Evolutionary conservation across 164 flowering plant species (phyloP), one percentile per base, ranked within the genome.

Genomic region (Cinnamomum chago): DNA sequence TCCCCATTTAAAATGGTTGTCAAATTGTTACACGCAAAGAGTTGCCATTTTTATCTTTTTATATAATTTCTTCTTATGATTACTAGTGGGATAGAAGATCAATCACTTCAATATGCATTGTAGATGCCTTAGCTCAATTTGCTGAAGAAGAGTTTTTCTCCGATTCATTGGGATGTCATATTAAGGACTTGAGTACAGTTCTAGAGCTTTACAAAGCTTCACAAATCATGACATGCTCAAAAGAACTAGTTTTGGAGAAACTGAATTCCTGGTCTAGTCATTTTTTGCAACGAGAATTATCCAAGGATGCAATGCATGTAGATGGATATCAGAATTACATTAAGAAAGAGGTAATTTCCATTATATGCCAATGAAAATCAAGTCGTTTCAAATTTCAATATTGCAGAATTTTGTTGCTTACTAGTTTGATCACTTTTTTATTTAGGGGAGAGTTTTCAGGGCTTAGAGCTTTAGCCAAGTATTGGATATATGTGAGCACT

Each of bases 151-250:
- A 72, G 2, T 10, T 25, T 28, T 81, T 77, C 72, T 75, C 62
- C 60, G 64, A 69, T 30, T 71, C 74, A 12, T 9, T 69, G 70
- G 81, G 55, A 75, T 78, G 77, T 24, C 50, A 66, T 67, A 47
- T 33, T 2, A 68, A 60, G 11, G 77, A 66, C 73, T 18, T 60
- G 64, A 28, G 67, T 75, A 62, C 80, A 22, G 35, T 82, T 40
- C 67, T 84, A 52, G 84, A 84, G 68, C 62, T 84, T 35, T 90
- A 79, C 78, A 82, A 76, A 77, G 95, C 98, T 72, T 91, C 97
- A 68, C 82, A 95, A 73, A 67, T 87, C 47, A 80, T 76, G 62
- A 76, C 86, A 50, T 67, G 74, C 77, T 84, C 90, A 55, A 70
- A 71, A 60, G 82, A 83, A 70, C 28, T 33, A 7, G 65, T 72